These are phyloP conservation scores for Colletotrichum abscissum DNA, from an alignment of 2,329 filamentous ascomycete genomes.

Conservation along the genomic window DNA sequence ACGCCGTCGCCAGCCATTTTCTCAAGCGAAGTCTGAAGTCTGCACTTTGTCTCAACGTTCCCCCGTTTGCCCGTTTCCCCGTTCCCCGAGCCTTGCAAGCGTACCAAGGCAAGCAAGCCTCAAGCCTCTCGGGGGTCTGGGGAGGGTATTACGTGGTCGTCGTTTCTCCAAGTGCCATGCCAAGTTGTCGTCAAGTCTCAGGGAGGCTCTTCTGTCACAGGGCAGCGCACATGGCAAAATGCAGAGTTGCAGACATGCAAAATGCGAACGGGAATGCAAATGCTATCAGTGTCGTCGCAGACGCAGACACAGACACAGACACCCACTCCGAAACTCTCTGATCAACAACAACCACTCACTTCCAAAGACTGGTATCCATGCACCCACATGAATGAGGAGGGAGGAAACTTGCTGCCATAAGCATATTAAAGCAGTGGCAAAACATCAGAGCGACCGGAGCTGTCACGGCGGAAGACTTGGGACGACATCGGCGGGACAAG, in stretches of 20 bases:
- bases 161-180: constrained; percentile 8
- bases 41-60: constrained; percentile 32
- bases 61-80: constrained; percentile 5
- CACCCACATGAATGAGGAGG: not conserved
- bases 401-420: constrained; percentile 2
- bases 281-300: not conserved
- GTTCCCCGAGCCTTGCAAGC: constrained; percentile 22
- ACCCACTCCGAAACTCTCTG: not conserved
- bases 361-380: not conserved
- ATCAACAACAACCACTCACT: constrained; percentile 1
- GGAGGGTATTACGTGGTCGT: constrained; percentile 1
- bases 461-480: constrained; percentile 28
- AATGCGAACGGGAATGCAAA: constrained; percentile 2
- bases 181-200: constrained; percentile 24
- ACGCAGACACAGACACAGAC: constrained; percentile 11
- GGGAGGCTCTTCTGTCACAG: constrained; percentile 27
- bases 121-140: not conserved
- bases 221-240: constrained; percentile 29
- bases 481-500: constrained; percentile 22
- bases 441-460: constrained; percentile 23
- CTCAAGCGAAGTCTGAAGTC: constrained; percentile 29
- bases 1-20: constrained; percentile 29
- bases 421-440: constrained; percentile 8
- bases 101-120: not conserved
- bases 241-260: constrained; percentile 22